phyloP scores from a whole-genome alignment of 164 flowering plant species.

The Litsea cubeba region DNA sequence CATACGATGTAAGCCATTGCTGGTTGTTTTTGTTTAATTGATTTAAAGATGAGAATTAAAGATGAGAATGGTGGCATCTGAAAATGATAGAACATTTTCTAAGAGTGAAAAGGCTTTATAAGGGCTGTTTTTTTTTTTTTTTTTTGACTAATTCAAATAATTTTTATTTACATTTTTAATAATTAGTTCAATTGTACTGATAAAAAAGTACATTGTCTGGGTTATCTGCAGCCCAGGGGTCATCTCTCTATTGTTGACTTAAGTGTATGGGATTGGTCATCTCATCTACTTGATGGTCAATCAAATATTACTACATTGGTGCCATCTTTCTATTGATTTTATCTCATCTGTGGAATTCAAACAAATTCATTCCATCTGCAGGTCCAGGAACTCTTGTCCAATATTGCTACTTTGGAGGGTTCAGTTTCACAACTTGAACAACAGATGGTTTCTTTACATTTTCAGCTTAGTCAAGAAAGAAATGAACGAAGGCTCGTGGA shows the following conservation, averaged over 20 bases:
- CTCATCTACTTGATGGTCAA: not conserved
- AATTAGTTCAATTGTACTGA: not conserved
- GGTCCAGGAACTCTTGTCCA: constrained; percentile 56
- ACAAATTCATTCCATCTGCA: constrained; percentile 22
- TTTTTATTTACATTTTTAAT: not conserved
- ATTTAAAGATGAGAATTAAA: not conserved
- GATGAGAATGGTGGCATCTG: too few relatives aligned
- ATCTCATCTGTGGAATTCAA: constrained; percentile 1
- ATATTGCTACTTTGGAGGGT: constrained; percentile 51
- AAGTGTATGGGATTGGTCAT: not conserved
- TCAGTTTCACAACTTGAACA: constrained; percentile 58
- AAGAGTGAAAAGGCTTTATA: too few relatives aligned
- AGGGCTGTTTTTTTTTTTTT: too few relatives aligned
- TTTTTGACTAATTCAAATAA: not conserved
- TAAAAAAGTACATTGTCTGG: not conserved
- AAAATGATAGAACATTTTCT: not conserved
- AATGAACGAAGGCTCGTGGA: constrained; percentile 73
- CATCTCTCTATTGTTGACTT: not conserved
- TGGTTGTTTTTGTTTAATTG: not conserved
- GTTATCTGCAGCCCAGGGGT: too few relatives aligned
- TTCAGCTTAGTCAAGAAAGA: constrained; percentile 71
- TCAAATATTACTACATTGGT: not conserved
- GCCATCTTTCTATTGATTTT: not conserved
- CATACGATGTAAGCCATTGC: constrained; percentile 33
- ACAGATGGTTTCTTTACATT: constrained; percentile 58